Percentiles rank a stretch among this genome's conserved stretches.
phyloP scores from a whole-genome alignment of 2,329 filamentous ascomycete genomes.

The Aurifilum marmelostoma region DNA sequence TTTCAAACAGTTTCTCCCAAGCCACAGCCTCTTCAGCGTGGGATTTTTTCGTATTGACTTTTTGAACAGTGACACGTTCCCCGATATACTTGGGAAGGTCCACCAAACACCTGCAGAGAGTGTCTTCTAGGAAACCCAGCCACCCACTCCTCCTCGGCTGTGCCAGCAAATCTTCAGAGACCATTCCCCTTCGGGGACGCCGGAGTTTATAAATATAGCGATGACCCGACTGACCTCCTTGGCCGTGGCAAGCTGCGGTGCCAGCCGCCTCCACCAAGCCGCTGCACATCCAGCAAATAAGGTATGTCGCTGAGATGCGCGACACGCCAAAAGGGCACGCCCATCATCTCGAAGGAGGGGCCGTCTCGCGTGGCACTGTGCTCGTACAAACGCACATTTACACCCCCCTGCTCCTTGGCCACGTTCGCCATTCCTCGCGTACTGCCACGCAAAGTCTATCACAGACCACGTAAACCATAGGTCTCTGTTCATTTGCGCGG shows the following conservation, averaged over 20 bases:
- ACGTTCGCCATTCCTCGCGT: slow-evolving; percentile 32
- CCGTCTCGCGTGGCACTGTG: slow-evolving; percentile 37
- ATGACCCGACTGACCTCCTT: background rate
- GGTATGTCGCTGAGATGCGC: slow-evolving; percentile 41
- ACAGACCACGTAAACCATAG: slow-evolving; percentile 40
- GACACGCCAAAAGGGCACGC: slow-evolving; percentile 40
- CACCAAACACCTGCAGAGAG: slow-evolving; percentile 19
- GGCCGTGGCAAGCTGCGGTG: slow-evolving; percentile 27
- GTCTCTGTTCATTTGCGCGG: slow-evolving; percentile 39
- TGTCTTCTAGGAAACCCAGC: background rate
- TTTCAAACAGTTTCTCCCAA: slow-evolving; percentile 34
- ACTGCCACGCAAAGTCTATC: slow-evolving; percentile 40
- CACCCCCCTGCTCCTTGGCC: background rate
- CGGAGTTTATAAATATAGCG: slow-evolving; percentile 4
- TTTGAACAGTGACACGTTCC: background rate
- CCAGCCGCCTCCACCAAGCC: slow-evolving; percentile 32
- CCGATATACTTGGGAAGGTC: slow-evolving; percentile 12
- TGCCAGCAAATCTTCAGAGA: background rate
- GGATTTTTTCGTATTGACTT: background rate
- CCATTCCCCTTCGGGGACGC: background rate
- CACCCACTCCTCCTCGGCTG: background rate
- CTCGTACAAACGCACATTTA: slow-evolving; percentile 35
- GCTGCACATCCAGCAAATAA: slow-evolving; percentile 36
- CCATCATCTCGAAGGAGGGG: slow-evolving; percentile 35
- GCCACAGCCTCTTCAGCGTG: slow-evolving; percentile 27